Evolutionary conservation across 2,329 filamentous ascomycete species (phyloP), one percentile per base, ranked within the genome.

Genomic region (Coniochaeta ligniaria): DNA sequence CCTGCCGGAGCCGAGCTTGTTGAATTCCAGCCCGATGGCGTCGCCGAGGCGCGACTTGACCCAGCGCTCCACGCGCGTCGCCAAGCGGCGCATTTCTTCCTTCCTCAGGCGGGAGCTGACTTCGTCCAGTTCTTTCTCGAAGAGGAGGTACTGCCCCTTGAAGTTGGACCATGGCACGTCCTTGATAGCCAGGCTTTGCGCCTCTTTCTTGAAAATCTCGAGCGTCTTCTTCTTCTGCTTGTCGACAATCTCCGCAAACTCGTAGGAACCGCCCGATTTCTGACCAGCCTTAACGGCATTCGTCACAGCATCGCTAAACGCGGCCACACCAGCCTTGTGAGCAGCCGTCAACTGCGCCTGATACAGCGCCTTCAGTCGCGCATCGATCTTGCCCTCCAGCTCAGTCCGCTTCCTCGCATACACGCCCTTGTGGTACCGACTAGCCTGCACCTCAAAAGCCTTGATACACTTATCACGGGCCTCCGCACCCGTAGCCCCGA

Each of bases 401-500:
- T 99, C 95, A 1, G 85, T 81, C 64, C 86, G 86, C 77, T 99
- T 99, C 61, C 91, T 85, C 65, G 86, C 82, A 74, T 95, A 99
- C 17, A 99, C 95, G 20, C 89, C 92, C 77, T 98, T 98, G 80
- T 98, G 95, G 72, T 99, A 99, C 64, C 95, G 84, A 72, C 93
- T 93, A 1, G 95, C 95, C 72, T 96, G 92, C 0, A 83, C 84
- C 72, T 96, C 92, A 68, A 99, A 99, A n/a, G 86, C 86, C 68
- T 88, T 89, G 62, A 97, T 78, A 35, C 89, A 87, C 67, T 88
- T 88, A 52, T 81, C 77, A 45, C 96, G 86, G 7, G 93, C 87
- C 35, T 78, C 76, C 60, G 86, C 87, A 77, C 96, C 94, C 0
- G 83, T 84, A 14, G 78, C 74, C 47, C 95, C 95, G 7, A 99